Evolutionary conservation across 495 filamentous ascomycete species (phyloP), one percentile per base, ranked within the genome.

Genomic region (Cercophora sp.): DNA sequence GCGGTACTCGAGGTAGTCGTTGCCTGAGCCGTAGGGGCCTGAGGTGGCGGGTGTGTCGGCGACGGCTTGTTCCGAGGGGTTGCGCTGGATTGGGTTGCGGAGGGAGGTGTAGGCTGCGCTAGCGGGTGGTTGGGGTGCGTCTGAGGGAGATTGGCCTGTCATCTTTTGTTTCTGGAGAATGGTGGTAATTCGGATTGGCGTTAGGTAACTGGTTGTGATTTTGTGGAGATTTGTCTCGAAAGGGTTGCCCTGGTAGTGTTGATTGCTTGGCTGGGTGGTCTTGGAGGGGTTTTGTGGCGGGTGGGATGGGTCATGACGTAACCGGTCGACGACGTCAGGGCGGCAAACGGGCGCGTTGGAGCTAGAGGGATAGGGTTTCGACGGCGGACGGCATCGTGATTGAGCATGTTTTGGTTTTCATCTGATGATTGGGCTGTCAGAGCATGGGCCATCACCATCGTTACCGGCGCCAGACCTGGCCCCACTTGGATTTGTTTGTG

Each of bases 61-160:
- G 18, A 64, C 62, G 24, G 68, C 69, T 49, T 76, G 68, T 55
- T 85, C 82, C 3, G 67, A 63, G 8, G 73, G 67, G 13, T 60
- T 72, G 19, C 76, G 77, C 1, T 73, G 67, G 13, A 75, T 64
- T 20, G 79, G 77, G 54, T 81, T 83, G 36, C 61, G 63, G 44
- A 13, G 67, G 39, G 48, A 8, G 2, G 46, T 43, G 52, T 83
- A 81, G 55, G 71, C 73, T 8, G 72, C 70, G 63, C 72, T 46
- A 48, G 75, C 77, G 40, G 79, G 70, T 2, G 82, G 79, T 60
- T 82, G 80, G 3, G 74, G 49, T 6, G 69, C 62, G 42, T 54
- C 64, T 15, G 63, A 59, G 18, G 74, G 66, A 44, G 71, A 57
- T 64, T 74, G 56, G 1, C 52, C 44, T 11, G 57, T 51, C 50